Base-by-base conservation (phyloP, 2,329 filamentous ascomycete species). In the Rugonectria rugulosa region DNA sequence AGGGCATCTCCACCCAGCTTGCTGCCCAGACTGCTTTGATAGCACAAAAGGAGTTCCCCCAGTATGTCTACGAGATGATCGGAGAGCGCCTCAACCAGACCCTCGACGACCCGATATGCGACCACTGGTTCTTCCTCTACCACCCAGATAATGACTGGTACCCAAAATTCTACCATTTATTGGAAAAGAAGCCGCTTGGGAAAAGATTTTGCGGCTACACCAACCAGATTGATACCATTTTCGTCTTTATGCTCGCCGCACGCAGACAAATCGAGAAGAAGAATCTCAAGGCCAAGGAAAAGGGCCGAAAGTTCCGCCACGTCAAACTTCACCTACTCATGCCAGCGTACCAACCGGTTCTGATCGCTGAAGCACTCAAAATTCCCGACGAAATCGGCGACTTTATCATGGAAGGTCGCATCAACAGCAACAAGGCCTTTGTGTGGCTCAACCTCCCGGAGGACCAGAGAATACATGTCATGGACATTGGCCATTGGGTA, bases 111-210 rank as follows among this genome's bases (percentile, higher is more conserved):
- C 61, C 62, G 2, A 53, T 64, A 23, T 62, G 59, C 19, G 66
- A 73, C 6, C 75, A 77, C 51, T 71, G 71, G 65, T 76, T 76
- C 56, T 77, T 77, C 27, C 65, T 77, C 3, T 77, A 71, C 29
- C 75, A 77, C 24, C 75, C 75, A 2, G 75, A 77, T 29, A 75
- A 73, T 34, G 72, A 75, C 42, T 77, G 75, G 75, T 74, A 77
- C 36, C 72, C 73, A 11, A 70, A 69, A 5, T 77, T 77, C 51
- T 74, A 74, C 43, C 70, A 74, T 6, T 65, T 76, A 0, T 56
- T 76, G 12, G 69, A 74, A 10, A 64, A 70, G 4, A 66, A 67
- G 9, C 73, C 71, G 3, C 57, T 76, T 0, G 68, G 69, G 4
- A 67, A 70, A 6, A 63, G 68, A 2, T 77, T 77, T 36, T 73